A percentile compares a stretch with the other conserved stretches of the same genome.
Conservation (phyloP, 2,329 filamentous ascomycete genomes). For the Monosporascus sp. region DNA sequence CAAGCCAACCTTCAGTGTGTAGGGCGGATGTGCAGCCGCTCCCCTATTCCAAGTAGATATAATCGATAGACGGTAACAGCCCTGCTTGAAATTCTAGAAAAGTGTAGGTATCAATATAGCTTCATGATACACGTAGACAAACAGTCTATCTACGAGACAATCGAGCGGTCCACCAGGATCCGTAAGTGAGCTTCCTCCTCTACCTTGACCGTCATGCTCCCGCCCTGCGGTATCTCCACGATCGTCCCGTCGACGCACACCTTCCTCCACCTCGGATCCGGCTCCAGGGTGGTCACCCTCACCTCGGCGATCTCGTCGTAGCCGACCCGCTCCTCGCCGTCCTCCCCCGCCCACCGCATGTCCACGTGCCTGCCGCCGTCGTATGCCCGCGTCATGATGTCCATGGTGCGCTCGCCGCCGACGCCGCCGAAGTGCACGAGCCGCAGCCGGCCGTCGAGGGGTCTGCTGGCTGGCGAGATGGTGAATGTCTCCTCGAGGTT, state of each 20-base stretch:
- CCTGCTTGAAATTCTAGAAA: too few species aligned
- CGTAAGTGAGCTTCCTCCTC: conserved; percentile 37
- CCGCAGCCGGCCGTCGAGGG: conserved; percentile 65
- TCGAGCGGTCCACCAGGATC: conserved; percentile 37
- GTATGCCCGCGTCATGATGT: conserved; percentile 67
- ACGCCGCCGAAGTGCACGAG: conserved; percentile 72
- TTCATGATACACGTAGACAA: too few species aligned
- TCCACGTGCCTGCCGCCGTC: conserved; percentile 51
- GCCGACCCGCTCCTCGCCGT: conserved; percentile 47
- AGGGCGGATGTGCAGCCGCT: too few species aligned
- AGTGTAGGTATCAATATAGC: too few species aligned
- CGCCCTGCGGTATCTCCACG: conserved; percentile 64
- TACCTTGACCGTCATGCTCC: conserved; percentile 63
- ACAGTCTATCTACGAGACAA: conserved; percentile 4
- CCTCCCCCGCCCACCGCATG: conserved; percentile 36
- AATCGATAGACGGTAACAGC: too few species aligned
- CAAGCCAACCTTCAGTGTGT: too few species aligned
- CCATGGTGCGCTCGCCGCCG: conserved; percentile 63
- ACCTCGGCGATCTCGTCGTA: conserved; percentile 70
- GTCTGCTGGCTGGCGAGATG: conserved; percentile 69
- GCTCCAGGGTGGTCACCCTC: conserved; percentile 61
- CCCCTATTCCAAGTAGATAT: too few species aligned
- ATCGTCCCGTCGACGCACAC: conserved; percentile 92
- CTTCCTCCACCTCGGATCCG: conserved; percentile 71
- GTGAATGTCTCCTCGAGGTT: conserved; percentile 77